Evolutionary conservation across 129 eudicot genomes (phyloP).

Genomic region (Arctium lappa): DNA sequence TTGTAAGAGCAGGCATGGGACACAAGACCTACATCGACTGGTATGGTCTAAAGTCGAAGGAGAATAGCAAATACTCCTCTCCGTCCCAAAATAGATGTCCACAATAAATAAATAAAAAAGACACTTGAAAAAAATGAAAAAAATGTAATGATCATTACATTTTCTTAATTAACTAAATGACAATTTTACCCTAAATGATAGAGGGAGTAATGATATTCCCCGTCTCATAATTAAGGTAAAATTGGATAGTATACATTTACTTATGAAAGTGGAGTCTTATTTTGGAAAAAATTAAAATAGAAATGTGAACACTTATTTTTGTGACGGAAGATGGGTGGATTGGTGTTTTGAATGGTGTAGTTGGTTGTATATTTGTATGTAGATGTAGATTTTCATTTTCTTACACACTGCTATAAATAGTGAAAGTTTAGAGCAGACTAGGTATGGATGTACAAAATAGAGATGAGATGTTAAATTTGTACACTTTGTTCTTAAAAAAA

Average conservation of each 20-base stretch:
- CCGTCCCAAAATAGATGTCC: not conserved
- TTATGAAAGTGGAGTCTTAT: not conserved
- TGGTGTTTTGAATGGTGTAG: constrained; percentile 3
- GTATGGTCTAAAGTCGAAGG: not conserved
- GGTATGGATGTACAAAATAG: not conserved
- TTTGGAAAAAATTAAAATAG: not conserved
- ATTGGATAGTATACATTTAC: not conserved
- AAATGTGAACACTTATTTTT: not conserved
- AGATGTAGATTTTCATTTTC: constrained; percentile 3
- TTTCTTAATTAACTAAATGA: not conserved
- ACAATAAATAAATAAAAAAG: not conserved
- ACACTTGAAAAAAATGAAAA: not conserved
- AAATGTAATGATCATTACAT: not conserved
- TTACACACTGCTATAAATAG: not conserved
- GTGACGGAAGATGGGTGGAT: not conserved
- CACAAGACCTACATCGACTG: not conserved
- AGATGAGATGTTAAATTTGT: not conserved
- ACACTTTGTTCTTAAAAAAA: not conserved
- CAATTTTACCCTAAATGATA: not conserved
- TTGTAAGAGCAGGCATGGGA: constrained; percentile 6
- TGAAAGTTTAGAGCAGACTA: not conserved
- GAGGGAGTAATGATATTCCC: not conserved
- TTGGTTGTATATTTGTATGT: constrained; percentile 16
- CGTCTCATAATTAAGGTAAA: not conserved
- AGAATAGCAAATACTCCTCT: not conserved